These are phyloP conservation scores for Litsea cubeba DNA, from an alignment of 164 flowering plant species.

Conservation along the genomic window DNA sequence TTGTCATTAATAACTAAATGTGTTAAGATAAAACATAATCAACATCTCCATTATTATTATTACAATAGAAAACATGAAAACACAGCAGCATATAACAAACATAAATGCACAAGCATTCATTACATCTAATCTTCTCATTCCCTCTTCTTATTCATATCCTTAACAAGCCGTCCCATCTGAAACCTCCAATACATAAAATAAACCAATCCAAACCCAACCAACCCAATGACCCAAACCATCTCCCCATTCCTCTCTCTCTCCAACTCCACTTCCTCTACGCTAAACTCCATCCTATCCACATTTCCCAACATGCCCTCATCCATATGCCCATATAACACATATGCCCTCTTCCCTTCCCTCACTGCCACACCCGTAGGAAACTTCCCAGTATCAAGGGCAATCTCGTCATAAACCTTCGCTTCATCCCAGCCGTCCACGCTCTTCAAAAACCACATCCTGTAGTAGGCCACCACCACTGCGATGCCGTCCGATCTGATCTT, in stretches of 20 bases:
- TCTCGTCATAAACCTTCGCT: constrained; percentile 62
- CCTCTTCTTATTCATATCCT: constrained; percentile 55
- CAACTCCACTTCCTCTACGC: constrained; percentile 56
- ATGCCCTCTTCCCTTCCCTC: constrained; percentile 45
- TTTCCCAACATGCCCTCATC: constrained; percentile 55
- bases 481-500: constrained; percentile 59
- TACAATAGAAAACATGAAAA: no score
- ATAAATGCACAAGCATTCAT: no score
- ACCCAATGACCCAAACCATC: constrained; percentile 48
- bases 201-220: constrained; percentile 70
- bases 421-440: constrained; percentile 67
- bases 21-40: no score
- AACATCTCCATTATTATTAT: no score
- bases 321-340: constrained; percentile 63
- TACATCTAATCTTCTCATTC: no score
- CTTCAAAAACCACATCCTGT: constrained; percentile 55
- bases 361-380: constrained; percentile 48
- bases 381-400: constrained; percentile 46
- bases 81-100: no score
- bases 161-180: constrained; percentile 62
- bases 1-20: no score
- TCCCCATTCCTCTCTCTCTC: constrained; percentile 46
- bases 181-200: constrained; percentile 81
- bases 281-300: constrained; percentile 42
- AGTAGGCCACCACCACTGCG: constrained; percentile 49